Evolutionary conservation across 257 asterid genomes (phyloP).

Genomic region (Mitragyna speciosa): DNA sequence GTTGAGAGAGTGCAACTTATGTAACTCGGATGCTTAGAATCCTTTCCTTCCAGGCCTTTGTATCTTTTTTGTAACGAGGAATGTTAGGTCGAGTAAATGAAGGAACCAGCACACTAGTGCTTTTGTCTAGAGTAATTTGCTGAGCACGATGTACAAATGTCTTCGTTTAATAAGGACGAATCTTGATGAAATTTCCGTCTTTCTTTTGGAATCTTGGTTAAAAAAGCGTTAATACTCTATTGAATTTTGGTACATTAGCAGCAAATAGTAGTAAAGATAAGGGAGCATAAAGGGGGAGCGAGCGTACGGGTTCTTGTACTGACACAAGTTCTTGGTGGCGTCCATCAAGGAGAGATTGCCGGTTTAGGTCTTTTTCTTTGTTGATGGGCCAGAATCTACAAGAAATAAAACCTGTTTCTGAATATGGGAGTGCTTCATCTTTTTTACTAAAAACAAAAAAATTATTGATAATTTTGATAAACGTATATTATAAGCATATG

Average conservation of each 20-base stretch:
- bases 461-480: background rate
- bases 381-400: background rate
- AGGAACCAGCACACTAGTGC: constrained; percentile 5
- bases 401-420: background rate
- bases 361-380: background rate
- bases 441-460: background rate
- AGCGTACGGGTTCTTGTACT: constrained; percentile 13
- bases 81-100: constrained; percentile 2
- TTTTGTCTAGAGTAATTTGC: background rate
- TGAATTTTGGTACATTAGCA: background rate
- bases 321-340: background rate
- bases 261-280: background rate
- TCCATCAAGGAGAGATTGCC: background rate
- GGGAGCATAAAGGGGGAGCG: background rate
- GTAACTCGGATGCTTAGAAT: constrained; percentile 10
- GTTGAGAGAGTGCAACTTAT: background rate
- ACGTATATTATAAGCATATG: constrained; percentile 20
- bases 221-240: background rate
- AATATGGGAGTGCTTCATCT: background rate
- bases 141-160: constrained; percentile 5
- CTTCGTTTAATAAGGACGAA: background rate
- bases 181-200: constrained; percentile 8
- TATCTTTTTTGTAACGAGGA: background rate
- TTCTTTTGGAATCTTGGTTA: background rate
- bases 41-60: constrained; percentile 4